These are phyloP conservation scores for Ceratocystis huliohia DNA, from an alignment of 2,329 filamentous ascomycete species.

Conservation along the genomic window DNA sequence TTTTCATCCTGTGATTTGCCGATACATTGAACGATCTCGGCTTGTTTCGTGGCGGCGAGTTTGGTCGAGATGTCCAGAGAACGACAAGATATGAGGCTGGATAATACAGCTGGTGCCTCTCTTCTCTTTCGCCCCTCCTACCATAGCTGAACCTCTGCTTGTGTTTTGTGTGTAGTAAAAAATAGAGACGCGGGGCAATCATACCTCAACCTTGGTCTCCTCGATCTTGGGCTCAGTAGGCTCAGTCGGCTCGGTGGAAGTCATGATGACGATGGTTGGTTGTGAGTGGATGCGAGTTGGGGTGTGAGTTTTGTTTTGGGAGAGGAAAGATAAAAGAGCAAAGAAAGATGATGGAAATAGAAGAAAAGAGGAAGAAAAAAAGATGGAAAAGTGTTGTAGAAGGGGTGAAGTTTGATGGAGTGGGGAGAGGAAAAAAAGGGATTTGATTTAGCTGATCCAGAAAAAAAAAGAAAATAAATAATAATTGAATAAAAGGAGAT, in stretches of 20 bases:
- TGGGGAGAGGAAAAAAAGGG: conserved; percentile 10
- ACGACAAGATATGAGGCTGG: background rate
- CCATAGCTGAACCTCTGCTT: background rate
- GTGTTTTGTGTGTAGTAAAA: background rate
- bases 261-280: conserved; percentile 31
- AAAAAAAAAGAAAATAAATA: background rate
- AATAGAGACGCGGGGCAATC: conserved; percentile 22
- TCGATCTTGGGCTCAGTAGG: conserved; percentile 34
- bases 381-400: conserved; percentile 3
- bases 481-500: background rate
- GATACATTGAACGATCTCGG: background rate
- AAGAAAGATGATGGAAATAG: background rate
- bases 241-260: conserved; percentile 39
- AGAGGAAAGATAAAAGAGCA: background rate
- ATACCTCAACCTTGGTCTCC: conserved; percentile 24
- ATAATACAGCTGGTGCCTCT: background rate
- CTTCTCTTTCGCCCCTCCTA: background rate
- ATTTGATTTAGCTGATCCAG: background rate
- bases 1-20: background rate
- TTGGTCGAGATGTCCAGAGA: background rate
- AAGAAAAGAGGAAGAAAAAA: background rate
- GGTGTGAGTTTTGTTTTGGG: background rate
- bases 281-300: background rate
- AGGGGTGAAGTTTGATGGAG: background rate
- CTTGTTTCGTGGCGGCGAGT: background rate